Evolutionary conservation across 2,329 filamentous ascomycete genomes (phyloP), one percentile per base, ranked within the genome.

Genomic region (Dactylonectria macrodidyma): DNA sequence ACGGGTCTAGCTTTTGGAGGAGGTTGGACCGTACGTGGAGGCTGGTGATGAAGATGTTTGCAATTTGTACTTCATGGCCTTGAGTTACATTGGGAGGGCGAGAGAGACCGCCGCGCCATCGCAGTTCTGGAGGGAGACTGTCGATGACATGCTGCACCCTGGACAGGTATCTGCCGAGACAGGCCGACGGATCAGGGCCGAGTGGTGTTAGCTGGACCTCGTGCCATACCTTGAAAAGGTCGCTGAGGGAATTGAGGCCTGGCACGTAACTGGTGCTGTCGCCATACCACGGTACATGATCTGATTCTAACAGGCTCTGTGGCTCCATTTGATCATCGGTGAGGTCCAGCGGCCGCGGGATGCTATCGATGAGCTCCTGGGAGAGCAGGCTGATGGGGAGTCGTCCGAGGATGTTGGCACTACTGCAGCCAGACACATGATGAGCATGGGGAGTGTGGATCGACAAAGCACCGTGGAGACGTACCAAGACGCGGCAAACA

Each of bases 41-140:
- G 52, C 79, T 80, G 24, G 81, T 82, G 38, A 82, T 75, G 55
- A 81, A 79, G 5, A 82, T 65, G 62, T 82, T 81, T 9, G 76
- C 81, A 7, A 79, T 78, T 22, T 82, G 81, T 3, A 77, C 79
- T 47, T 81, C 78, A 51, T 82, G 81, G 3, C 80, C 79, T 11
- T 78, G 73, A 0, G 79, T 81, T 1, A 75, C 73, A 11, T 66
- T 63, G 0, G 72, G 51, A 0, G 77, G 77, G 1, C 79, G 75
- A 0, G 80, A 80, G 1, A 81, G 61, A 0, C 80, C 79, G 3
- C 80, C 80, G 1, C 80, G 73, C 81, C 81, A 82, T 5, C 79
- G 73, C 1, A 82, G 68, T 41, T 80, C 77, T 0, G 78, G 77
- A 0, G 78, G 79, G 1, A 82, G 76, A 16, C 55, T 59, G 48